Base-by-base conservation (phyloP, 1,284 basidiomycete genomes). In the Ganoderma resinaceum region DNA sequence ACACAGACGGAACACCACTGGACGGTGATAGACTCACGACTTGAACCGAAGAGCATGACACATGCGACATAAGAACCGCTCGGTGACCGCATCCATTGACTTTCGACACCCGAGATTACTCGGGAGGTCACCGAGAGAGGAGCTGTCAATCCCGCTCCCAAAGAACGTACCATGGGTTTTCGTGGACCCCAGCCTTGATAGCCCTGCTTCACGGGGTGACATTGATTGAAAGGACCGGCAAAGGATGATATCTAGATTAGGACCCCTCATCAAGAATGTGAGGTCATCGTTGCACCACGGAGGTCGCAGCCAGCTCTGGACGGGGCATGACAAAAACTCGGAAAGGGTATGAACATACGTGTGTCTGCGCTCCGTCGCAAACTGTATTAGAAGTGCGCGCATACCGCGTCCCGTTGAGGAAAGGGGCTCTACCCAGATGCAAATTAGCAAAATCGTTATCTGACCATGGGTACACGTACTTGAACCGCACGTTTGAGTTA, bases 21-120 rank as follows among this genome's bases (percentile, higher is more conserved):
- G 46, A 52, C 23, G n/a, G 46, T 52, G 46, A 52, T n/a, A 52
- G 46, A 52, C 46, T 52, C 46, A 52, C 46, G 23, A 26, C 46
- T 52, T 52, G 46, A 26, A 23, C 46, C 46, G 46, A 52, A 52
- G 23, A 52, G 46, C 11, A 26, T 12, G 46, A 52, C 46, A 52
- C 23, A 26, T 14, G 46, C 46, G 46, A 12, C 46, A 14, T 26
- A 12, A 52, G 12, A 26, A 52, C 46, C 23, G 23, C 3, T 52
- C 46, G 46, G 12, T 14, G 23, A 3, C 46, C n/a, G 46, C 46
- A 52, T 52, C 46, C 46, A 52, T 52, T 26, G 9, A 26, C 46
- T 8, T 52, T 26, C 46, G 23, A 26, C 46, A 26, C 12, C 12
- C 23, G 23, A 23, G 11, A 26, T 52, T 23, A 26, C 46, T 49